Base-by-base conservation (phyloP, 2,329 filamentous ascomycete genomes). In the Boeremia exigua region DNA sequence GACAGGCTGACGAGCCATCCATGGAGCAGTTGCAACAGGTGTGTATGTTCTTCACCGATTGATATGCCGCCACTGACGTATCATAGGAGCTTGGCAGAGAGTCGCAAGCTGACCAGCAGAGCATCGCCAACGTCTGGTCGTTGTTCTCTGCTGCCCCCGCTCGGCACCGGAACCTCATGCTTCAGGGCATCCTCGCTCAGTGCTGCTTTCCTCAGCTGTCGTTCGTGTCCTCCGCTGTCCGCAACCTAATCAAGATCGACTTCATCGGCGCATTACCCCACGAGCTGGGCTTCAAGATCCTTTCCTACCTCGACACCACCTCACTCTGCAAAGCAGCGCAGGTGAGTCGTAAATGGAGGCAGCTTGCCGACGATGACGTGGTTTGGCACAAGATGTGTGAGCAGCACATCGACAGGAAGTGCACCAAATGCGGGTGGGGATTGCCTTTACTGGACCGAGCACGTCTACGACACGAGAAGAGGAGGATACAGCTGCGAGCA, bases 371-470 rank as follows among this genome's bases (percentile, higher is more conserved):
- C 68, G 94, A 97, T 71, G 94, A 99, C 74, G 90, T 96, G 8
- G 94, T 99, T 4, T 99, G 95, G 95, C 91, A 97, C 72, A 90
- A 89, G 61, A 97, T 98, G 93, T 99, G 95, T 73, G 92, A 96
- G 75, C 94, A 98, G 72, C 93, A 96, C 75, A 96, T 97, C 66
- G 91, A 96, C 73, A 83, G 92, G 58, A 96, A 96, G 73, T 97
- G 93, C 75, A 93, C 88, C 56, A 96, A 95, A 72, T 99, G 95
- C 72, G 94, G 95, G 23, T 98, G 93, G 92, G 95, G 95, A 2
- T 77, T 99, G 57, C 95, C 95, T 14, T 79, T 96, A 53, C 79
- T 99, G 46, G 95, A 99, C 71, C 86, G 92, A 66, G 96, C 96
- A 77, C 86, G 91, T 67, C 78, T 99, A 60, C 86, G 91, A 62